Evolutionary conservation across 441 rosid species (phyloP), one percentile per base, ranked within the genome.

Genomic region (Gossypium laxum): DNA sequence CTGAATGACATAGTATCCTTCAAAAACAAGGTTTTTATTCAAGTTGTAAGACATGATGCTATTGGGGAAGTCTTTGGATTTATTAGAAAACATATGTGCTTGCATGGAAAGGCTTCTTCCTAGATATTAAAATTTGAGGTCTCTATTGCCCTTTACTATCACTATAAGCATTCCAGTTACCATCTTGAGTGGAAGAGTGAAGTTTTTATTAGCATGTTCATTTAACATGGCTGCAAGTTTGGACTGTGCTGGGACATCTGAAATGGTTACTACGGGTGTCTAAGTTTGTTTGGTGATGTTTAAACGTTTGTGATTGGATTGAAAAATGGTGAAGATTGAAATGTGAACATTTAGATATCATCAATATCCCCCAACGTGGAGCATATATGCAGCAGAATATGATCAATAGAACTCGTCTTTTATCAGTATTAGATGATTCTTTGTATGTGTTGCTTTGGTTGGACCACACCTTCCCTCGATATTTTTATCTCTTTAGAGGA

Each of bases 161-260:
- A 63, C 30, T 38, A 2, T 18, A 19, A 7, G 48, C 30, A 6
- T 41, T 12, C 19, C 32, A 19, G 2, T 41, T 63, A 38, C 30
- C 0, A 1, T 64, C 8, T 28, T 64, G 18, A 64, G 12, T 1
- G 34, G 54, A 45, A 45, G 69, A 32, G 11, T 64, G 69, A 21
- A 64, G 26, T 5, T 64, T 21, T n/a, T 21, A 0, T 43, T 21
- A 21, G 69, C 34, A 64, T 43, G 1, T 41, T 19, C 10, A 19
- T 41, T 43, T 64, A 64, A 64, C 69, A 45, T 64, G 66, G 18
- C 68, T 63, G 68, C 30, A 19, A 63, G 10, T 22, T 3, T 63
- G 14, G 52, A 41, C 52, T 19, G 19, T 18, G 15, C 51, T 41
- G 51, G 24, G 17, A 30, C 7, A 62, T 63, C 52, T 60, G 21